Evolutionary conservation across 768 basidiomycete genomes (phyloP).

Genomic region (Pleurotus ostreatus): DNA sequence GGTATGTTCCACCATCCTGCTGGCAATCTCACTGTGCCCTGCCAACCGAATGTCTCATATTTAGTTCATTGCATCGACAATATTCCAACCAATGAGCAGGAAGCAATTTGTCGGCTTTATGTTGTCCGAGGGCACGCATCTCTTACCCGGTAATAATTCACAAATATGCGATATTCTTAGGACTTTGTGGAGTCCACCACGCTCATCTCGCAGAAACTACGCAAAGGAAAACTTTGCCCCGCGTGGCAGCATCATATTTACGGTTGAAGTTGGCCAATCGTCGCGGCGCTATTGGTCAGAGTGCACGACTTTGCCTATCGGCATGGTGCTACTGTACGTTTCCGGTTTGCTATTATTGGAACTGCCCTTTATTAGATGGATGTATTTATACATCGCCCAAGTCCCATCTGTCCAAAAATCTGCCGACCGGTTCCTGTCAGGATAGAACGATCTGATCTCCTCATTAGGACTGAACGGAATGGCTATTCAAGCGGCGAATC

Average conservation of each 20-base stretch:
- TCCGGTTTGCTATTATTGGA: not conserved
- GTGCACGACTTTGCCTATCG: not conserved
- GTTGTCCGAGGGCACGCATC: not conserved
- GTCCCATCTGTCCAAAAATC: not conserved
- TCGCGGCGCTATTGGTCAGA: too few relatives aligned
- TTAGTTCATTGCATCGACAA: not conserved
- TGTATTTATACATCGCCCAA: constrained; percentile 1
- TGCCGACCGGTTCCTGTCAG: not conserved
- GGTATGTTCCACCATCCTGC: too few relatives aligned
- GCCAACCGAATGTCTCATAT: not conserved
- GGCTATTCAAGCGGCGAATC: not conserved
- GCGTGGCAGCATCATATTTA: too few relatives aligned
- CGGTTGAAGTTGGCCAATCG: not conserved
- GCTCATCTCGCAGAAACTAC: not conserved
- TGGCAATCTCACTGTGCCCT: not conserved
- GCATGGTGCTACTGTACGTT: not conserved
- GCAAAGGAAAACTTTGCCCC: too few relatives aligned
- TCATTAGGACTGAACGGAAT: not conserved
- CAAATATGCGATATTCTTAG: not conserved
- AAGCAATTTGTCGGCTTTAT: too few relatives aligned
- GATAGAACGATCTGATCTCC: not conserved
- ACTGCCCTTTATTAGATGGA: not conserved
- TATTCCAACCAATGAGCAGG: too few relatives aligned
- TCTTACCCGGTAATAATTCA: not conserved
- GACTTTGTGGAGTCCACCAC: not conserved